These are phyloP conservation scores for Datisca glomerata DNA, from an alignment of 306 rosid species.

Conservation along the genomic window DNA sequence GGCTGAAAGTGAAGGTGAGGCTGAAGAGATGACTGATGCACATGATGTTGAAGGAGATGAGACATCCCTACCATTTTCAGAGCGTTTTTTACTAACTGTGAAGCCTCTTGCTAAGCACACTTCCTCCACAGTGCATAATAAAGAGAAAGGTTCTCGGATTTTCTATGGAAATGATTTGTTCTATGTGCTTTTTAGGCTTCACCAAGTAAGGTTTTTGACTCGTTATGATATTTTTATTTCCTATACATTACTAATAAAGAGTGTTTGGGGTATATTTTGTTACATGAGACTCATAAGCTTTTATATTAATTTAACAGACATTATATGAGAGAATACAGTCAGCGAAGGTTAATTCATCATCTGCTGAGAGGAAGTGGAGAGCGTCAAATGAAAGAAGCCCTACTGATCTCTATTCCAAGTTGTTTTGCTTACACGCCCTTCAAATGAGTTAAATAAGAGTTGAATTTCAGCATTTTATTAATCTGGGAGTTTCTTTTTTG, in stretches of 20 bases:
- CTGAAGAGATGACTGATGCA: slow-evolving; percentile 62
- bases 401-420: slow-evolving; percentile 63
- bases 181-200: slow-evolving; percentile 88
- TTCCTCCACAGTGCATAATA: slow-evolving; percentile 32
- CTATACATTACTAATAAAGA: neutral
- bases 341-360: slow-evolving; percentile 63
- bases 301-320: slow-evolving; percentile 43
- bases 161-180: slow-evolving; percentile 92
- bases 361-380: slow-evolving; percentile 64
- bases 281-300: slow-evolving; percentile 8
- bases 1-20: slow-evolving; percentile 99
- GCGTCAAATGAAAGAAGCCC: slow-evolving; percentile 40
- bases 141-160: slow-evolving; percentile 45
- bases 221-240: neutral
- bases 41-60: slow-evolving; percentile 65
- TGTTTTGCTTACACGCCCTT: slow-evolving; percentile 1
- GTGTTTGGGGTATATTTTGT: neutral
- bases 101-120: slow-evolving; percentile 85
- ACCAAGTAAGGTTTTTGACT: slow-evolving; percentile 52
- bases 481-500: slow-evolving; percentile 3
- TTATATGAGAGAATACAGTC: slow-evolving; percentile 80
- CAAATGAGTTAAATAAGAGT: neutral
- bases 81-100: slow-evolving; percentile 60
- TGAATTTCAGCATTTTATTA: too few relatives aligned
- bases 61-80: slow-evolving; percentile 42